Evolutionary conservation across 1,139 yeast genomes (phyloP), one percentile per base, ranked within the genome.

Genomic region (Lodderomyces metapsilosis): DNA sequence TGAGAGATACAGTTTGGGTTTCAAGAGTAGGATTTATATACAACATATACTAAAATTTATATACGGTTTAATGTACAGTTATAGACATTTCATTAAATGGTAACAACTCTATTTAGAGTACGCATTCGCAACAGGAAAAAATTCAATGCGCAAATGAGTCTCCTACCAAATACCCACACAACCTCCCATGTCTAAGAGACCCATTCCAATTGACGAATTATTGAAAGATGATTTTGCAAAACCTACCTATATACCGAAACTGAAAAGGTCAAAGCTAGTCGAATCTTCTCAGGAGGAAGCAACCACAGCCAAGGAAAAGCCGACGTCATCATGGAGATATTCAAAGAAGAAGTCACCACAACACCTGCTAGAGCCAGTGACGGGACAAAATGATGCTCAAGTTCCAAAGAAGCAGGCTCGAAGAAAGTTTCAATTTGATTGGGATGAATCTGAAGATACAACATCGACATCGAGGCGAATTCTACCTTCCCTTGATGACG

Each of bases 401-500:
- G 8, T 15, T 5, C 36, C 16, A 33, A 33, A 22, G 24, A 22
- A 33, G 16, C 15, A 12, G 10, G 24, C 24, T 12, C 31, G 33
- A 27, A 23, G 15, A 17, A 41, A 37, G 25, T 85, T 84, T 60
- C 71, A 71, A 10, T 88, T 87, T 59, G 85, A 76, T 10, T 88
- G 96, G 95, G 73, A 75, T 43, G 68, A 65, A 1, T 65, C 68
- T 0, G 94, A 85, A 15, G 95, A 88, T 54, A 85, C 95, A 0
- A 56, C 78, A 0, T 52, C 52, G 0, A 66, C 62, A 2, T 80
- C 84, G 0, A 51, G 83, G 10, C 32, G 18, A 16, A 15, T 28
- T 4, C 11, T 28, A 7, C n/a, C 32, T 18, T 28, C 18, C 7
- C 62, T 46, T 20, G 28, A 34, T 8, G 59, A 46, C 23, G 43